Conservation (phyloP, 305 asterid genomes). For the Plantago lanceolata region DNA sequence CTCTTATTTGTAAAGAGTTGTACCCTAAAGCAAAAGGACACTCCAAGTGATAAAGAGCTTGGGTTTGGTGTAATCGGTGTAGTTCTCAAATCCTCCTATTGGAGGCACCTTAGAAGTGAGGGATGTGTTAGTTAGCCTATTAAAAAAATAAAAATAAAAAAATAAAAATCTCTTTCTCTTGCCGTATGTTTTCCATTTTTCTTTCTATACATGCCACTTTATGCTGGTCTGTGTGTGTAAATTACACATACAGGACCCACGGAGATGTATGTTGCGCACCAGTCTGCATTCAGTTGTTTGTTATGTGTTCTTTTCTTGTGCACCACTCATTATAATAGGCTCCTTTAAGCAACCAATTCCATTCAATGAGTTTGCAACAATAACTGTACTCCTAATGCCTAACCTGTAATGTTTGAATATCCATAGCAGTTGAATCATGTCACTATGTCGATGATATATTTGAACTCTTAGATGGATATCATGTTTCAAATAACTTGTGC, state of each 20-base stretch:
- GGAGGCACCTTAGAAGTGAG: no score
- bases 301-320: no score
- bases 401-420: neutral
- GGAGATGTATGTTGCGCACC: neutral
- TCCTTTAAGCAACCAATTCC: no score
- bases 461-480: neutral
- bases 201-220: slow-evolving; percentile 1
- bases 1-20: neutral
- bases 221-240: neutral
- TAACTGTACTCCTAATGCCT: neutral
- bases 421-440: neutral
- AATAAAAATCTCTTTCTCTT: neutral
- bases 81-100: no score
- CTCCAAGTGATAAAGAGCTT: neutral
- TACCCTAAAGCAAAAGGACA: neutral
- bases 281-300: neutral
- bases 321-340: no score
- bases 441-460: neutral
- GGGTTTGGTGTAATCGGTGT: neutral
- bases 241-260: neutral
- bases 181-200: neutral
- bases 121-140: no score
- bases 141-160: no score
- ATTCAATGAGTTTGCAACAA: neutral
- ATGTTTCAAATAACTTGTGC: neutral